Base-by-base conservation (phyloP, 2,329 filamentous ascomycete species). In the Aspergillus fijiensis region DNA sequence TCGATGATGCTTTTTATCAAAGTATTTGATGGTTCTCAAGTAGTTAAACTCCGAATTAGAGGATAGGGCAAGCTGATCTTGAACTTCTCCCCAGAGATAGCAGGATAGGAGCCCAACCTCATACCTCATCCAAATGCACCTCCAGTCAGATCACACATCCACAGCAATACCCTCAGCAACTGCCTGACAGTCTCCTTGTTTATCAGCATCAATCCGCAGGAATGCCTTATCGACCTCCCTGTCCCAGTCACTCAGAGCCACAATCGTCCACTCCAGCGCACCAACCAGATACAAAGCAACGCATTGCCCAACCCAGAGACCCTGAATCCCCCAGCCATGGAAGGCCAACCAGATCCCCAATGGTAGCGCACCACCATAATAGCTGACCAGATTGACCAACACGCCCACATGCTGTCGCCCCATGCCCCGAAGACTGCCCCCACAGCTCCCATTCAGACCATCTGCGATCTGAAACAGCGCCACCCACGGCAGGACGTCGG, bases 391-490 rank as follows among this genome's bases (percentile, higher is more conserved):
- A 72, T 96, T 96, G 56, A 96, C 91, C 1, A 87, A 78, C 1
- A 91, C 92, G 14, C 92, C 92, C 53, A 96, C 84, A 81, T 93
- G 92, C 74, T 96, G 92, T 57, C 90, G 80, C 2, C 92, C 92
- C 90, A 94, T 95, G 0, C 92, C 92, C 64, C 92, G 79, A 14
- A 96, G 77, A 21, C 87, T 86, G 1, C 92, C 92, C 1, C 92
- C 92, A 70, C 92, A 96, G 61, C 87, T 90, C 1, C 92, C 91
- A 69, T 95, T 95, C 35, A 96, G 77, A 0, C 92, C 92, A 72
- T 96, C 92, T 0, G 92, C 91, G 61, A 96, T 93, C 78, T 96
- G 92, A 76, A 96, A 96, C 2, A 96, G 80, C 0, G 92, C 92
- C 1, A 96, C 92, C 68, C 88, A 94, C 0, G 92, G 92, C 81